A percentile compares a stretch with the other conserved stretches of the same genome.
These are phyloP conservation scores for Tuber umbilicatum DNA, from an alignment of 495 filamentous ascomycete genomes.

Conservation along the genomic window DNA sequence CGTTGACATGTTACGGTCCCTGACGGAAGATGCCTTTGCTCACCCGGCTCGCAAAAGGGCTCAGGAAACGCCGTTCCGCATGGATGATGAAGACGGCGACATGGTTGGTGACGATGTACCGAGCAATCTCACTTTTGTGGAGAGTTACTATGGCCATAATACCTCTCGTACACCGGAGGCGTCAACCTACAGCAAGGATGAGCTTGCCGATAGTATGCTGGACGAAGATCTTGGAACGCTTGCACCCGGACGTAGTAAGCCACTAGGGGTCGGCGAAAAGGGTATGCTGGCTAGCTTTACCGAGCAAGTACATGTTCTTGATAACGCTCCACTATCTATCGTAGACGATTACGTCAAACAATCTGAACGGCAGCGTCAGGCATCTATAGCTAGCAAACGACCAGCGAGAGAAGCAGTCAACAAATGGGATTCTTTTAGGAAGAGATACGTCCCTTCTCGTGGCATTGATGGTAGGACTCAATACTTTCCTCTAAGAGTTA, in stretches of 20 bases:
- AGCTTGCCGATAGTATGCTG: slow-evolving; percentile 49
- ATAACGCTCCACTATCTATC: slow-evolving; percentile 52
- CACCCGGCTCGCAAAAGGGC: slow-evolving; percentile 9
- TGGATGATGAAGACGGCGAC: slow-evolving; percentile 28
- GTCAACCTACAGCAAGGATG: slow-evolving; percentile 42
- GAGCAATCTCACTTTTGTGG: slow-evolving; percentile 54
- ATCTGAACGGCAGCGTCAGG: slow-evolving; percentile 42
- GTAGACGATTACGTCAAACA: slow-evolving; percentile 67
- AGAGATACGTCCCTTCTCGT: slow-evolving; percentile 21
- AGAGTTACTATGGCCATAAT: slow-evolving; percentile 53
- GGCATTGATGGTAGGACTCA: slow-evolving; percentile 7
- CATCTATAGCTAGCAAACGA: slow-evolving; percentile 12
- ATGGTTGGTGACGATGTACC: slow-evolving; percentile 48
- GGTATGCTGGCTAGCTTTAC: slow-evolving; percentile 60
- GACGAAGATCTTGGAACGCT: slow-evolving; percentile 45
- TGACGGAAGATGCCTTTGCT: slow-evolving; percentile 74
- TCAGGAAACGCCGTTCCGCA: slow-evolving; percentile 4
- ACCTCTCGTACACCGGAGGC: slow-evolving; percentile 13
- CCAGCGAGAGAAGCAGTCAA: slow-evolving; percentile 16
- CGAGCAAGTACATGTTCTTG: slow-evolving; percentile 50
- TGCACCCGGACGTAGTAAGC: slow-evolving; percentile 41
- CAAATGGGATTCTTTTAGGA: slow-evolving; percentile 28
- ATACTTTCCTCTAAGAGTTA: slow-evolving; percentile 60
- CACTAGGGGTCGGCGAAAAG: slow-evolving; percentile 52
- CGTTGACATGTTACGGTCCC: slow-evolving; percentile 80